A percentile compares a stretch with the other conserved stretches of the same genome.
phyloP scores from a whole-genome alignment of 2,329 filamentous ascomycete genomes.

The Drechmeria coniospora region DNA sequence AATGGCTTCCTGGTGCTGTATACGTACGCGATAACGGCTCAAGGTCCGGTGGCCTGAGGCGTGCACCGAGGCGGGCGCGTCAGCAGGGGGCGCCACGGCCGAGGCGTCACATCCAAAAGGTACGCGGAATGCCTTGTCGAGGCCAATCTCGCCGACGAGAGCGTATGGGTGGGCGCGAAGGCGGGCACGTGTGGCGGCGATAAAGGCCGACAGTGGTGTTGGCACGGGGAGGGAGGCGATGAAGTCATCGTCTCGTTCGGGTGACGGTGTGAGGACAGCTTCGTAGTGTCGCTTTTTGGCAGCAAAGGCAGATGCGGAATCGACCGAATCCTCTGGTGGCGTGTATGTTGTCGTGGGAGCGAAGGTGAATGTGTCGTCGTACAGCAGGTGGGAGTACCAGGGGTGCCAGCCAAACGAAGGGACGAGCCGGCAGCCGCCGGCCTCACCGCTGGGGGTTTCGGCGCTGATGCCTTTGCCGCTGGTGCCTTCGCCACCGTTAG shows the following conservation, averaged over 20 bases:
- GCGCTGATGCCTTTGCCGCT: too few species aligned
- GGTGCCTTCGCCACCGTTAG: too few species aligned
- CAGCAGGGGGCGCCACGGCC: slow-evolving; percentile 11
- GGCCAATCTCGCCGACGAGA: slow-evolving; percentile 61
- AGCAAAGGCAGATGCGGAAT: slow-evolving; percentile 8
- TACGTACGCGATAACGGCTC: slow-evolving; percentile 50
- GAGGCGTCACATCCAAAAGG: slow-evolving; percentile 39
- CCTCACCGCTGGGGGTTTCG: too few species aligned
- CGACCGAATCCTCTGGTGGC: slow-evolving; percentile 7
- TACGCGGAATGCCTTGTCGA: slow-evolving; percentile 65
- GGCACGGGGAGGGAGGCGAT: slow-evolving; percentile 41
- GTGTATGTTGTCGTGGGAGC: slow-evolving; percentile 21
- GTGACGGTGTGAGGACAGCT: slow-evolving; percentile 44
- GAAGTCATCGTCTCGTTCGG: slow-evolving; percentile 26
- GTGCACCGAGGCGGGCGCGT: slow-evolving; percentile 47
- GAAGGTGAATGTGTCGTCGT: slow-evolving; percentile 32
- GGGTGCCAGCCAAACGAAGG: slow-evolving; percentile 81
- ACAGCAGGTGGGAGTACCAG: slow-evolving; percentile 71
- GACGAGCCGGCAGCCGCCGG: slow-evolving; percentile 22
- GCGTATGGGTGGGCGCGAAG: slow-evolving; percentile 45
- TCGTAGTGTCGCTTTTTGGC: slow-evolving; percentile 46
- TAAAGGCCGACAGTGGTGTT: slow-evolving; percentile 39
- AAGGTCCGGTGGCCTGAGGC: slow-evolving; percentile 54
- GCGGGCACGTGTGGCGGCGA: slow-evolving; percentile 37
- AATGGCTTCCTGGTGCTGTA: slow-evolving; percentile 53